Base-by-base conservation (phyloP, 1,284 basidiomycete species). In the Meira miltonrushii region DNA sequence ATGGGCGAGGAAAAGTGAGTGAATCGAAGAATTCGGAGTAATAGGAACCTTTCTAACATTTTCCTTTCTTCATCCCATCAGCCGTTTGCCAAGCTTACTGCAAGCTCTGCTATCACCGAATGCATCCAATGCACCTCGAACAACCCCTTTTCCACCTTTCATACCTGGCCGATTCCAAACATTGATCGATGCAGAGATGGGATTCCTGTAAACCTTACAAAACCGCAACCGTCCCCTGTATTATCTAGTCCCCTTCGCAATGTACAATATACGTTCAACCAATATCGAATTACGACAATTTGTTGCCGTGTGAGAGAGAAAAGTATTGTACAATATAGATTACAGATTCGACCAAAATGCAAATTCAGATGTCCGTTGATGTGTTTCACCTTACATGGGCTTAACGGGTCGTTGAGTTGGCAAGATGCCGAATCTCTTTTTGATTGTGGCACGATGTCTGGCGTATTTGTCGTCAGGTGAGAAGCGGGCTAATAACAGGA, bases 381-480 rank as follows among this genome's bases (percentile, higher is more conserved):
- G 39, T 10, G 39, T n/a, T 5, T 13, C 37, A 23, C 12, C 38
- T 66, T 62, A 72, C 68, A 72, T 68, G 17, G 70, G 68, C 62
- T 72, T 72, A 37, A 68, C 64, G 15, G 66, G 62, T 21, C 65
- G 55, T 59, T 72, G 69, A 13, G 75, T 75, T 15, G 67, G 67
- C 37, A 78, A 61, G 46, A 78, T 65, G 40, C 75, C 74, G 49
- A 68, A 77, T 17, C 75, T 65, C 64, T 71, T 69, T 65, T 78
- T 78, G 64, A 78, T 69, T 21, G 73, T 74, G 7, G 77, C 72
- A 33, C 75, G 62, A 62, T 78, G 73, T 40, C 73, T 60, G 17
- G 74, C 75, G 55, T 77, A 78, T 67, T 77, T 77, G 75, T 78
- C 75, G 56, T 78, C 75, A 13, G 75, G 75, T 4, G 75, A 78